A percentile compares a stretch with the other conserved stretches of the same genome.
These are phyloP conservation scores for Phytophthora sojae DNA, from an alignment of 352 stramenopile species.

Conservation along the genomic window DNA sequence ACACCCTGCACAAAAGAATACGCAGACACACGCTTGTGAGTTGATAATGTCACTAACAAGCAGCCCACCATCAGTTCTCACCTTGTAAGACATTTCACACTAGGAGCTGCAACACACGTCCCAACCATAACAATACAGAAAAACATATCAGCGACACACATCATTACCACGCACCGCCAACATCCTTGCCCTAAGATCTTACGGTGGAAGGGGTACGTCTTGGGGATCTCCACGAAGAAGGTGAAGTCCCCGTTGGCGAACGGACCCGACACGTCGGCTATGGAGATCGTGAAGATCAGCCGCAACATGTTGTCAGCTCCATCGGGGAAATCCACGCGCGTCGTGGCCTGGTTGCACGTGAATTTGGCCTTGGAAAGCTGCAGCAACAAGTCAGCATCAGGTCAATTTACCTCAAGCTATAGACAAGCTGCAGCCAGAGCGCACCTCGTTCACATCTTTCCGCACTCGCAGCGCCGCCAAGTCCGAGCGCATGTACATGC, in stretches of 20 bases:
- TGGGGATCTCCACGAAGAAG: constrained; percentile 89
- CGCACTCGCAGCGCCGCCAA: constrained; percentile 80
- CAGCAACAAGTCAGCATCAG: constrained; percentile 8
- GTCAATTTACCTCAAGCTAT: constrained; percentile 13
- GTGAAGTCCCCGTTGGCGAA: constrained; percentile 88
- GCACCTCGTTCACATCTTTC: constrained; percentile 89
- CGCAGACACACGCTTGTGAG: background rate
- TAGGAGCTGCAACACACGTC: constrained; percentile 56
- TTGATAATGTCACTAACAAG: background rate
- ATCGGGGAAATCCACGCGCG: constrained; percentile 86
- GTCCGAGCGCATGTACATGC: constrained; percentile 82
- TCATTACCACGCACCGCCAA: background rate
- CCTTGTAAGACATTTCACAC: constrained; percentile 76
- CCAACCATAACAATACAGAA: background rate
- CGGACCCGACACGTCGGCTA: constrained; percentile 73
- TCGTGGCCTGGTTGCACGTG: constrained; percentile 77
- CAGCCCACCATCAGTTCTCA: constrained; percentile 18
- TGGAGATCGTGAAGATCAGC: constrained; percentile 84
- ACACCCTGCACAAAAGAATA: constrained; percentile 57
- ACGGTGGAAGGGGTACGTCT: constrained; percentile 90
- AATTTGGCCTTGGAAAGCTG: constrained; percentile 87
- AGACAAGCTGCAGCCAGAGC: background rate
- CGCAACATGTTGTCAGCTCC: constrained; percentile 82
- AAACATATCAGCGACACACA: background rate
- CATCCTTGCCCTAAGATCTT: constrained; percentile 12